phyloP scores from a whole-genome alignment of 2,329 filamentous ascomycete genomes.

The Fusarium redolens region DNA sequence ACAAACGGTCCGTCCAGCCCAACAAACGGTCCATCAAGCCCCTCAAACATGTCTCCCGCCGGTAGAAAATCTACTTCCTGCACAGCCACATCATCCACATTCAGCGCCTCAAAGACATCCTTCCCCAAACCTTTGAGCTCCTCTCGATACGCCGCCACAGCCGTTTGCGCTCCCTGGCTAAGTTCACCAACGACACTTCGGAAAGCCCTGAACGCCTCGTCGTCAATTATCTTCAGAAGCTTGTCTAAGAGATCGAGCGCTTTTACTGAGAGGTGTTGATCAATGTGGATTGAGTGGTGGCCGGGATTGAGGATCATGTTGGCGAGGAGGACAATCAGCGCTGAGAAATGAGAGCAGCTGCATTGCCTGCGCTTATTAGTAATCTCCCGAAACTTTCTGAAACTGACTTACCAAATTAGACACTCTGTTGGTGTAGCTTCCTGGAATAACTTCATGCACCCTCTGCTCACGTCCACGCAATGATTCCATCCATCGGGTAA shows the following conservation, averaged over 20 bases:
- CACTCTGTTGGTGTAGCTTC: conserved; percentile 47
- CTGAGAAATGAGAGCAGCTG: conserved; percentile 48
- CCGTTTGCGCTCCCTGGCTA: conserved; percentile 31
- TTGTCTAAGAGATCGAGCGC: conserved; percentile 46
- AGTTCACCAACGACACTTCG: conserved; percentile 33
- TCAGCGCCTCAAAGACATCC: conserved; percentile 15
- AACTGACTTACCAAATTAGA: conserved; percentile 46
- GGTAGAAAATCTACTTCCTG: conserved; percentile 26
- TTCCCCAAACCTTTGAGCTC: background rate
- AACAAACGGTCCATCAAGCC: conserved; percentile 19
- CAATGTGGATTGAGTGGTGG: conserved; percentile 40
- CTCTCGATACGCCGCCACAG: conserved; percentile 18
- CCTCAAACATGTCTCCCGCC: conserved; percentile 4
- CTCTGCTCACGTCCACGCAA: conserved; percentile 49
- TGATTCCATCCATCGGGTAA: conserved; percentile 48
- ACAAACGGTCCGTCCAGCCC: conserved; percentile 25
- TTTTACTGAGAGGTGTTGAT: conserved; percentile 46
- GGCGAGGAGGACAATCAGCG: conserved; percentile 49
- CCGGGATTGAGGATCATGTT: conserved; percentile 48
- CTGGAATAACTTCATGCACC: conserved; percentile 50
- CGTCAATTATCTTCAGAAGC: conserved; percentile 34
- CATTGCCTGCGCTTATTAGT: conserved; percentile 41
- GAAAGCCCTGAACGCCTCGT: conserved; percentile 24
- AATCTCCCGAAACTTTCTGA: fast-evolving
- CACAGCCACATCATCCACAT: background rate